These are phyloP conservation scores for Nicotiana noctiflora DNA, from an alignment of 257 asterid species.

Conservation along the genomic window DNA sequence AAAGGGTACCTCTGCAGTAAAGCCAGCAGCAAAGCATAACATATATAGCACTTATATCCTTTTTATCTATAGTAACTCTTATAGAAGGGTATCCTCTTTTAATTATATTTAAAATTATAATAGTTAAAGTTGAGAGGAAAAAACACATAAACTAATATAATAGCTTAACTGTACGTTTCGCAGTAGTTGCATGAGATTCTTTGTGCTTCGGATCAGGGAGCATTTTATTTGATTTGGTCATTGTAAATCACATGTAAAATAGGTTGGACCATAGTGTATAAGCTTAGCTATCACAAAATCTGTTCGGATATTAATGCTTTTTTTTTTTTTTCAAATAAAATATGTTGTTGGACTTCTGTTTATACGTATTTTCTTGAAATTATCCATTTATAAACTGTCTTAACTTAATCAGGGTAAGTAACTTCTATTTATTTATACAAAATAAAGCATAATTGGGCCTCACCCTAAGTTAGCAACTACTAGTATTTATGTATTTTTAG, in stretches of 20 bases:
- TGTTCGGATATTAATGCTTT: not conserved
- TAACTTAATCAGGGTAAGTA: no score
- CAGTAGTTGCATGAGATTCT: conserved; percentile 1
- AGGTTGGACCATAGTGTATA: conserved; percentile 1
- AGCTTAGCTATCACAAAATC: not conserved
- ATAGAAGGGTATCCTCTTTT: no score
- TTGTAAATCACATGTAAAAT: not conserved
- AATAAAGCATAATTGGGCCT: no score
- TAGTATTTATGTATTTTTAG: no score
- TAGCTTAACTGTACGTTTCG: not conserved
- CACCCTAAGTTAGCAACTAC: no score
- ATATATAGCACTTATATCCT: not conserved
- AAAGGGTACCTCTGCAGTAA: not conserved
- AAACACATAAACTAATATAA: no score
- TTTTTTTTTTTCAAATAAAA: not conserved
- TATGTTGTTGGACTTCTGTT: not conserved
- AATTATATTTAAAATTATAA: no score
- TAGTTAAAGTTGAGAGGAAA: no score
- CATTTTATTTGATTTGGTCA: conserved; percentile 1
- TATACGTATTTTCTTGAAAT: not conserved
- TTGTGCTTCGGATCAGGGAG: conserved; percentile 1
- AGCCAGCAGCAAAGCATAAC: not conserved
- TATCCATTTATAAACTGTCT: no score
- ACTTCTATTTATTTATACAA: no score
- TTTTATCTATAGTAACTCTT: not conserved